Percentiles rank a stretch among this genome's conserved stretches.
These are phyloP conservation scores for Cicer chorassanicum DNA, from an alignment of 306 rosid genomes.

Conservation along the genomic window DNA sequence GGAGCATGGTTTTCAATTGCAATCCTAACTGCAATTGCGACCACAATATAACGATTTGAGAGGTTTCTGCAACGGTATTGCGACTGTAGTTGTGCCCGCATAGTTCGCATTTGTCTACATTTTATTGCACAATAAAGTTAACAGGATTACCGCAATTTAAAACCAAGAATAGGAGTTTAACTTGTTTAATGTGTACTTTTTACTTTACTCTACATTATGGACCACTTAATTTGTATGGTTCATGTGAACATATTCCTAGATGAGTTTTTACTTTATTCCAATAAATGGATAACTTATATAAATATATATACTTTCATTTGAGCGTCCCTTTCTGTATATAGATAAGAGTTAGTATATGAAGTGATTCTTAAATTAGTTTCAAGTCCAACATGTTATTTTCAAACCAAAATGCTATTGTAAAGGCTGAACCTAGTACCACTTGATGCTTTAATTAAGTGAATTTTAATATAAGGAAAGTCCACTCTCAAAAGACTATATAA, in stretches of 20 bases:
- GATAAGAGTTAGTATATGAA: conserved; percentile 35
- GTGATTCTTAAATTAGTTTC: conserved; percentile 34
- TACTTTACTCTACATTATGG: conserved; percentile 45
- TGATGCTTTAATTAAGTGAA: conserved; percentile 17
- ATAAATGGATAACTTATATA: conserved; percentile 55
- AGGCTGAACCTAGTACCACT: conserved; percentile 17
- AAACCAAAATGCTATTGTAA: conserved; percentile 34
- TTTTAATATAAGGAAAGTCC: conserved; percentile 19
- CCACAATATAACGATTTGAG: too few relatives aligned
- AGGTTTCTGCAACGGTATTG: too few relatives aligned
- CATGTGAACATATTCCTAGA: conserved; percentile 56
- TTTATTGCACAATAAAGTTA: too few relatives aligned
- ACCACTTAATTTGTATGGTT: conserved; percentile 58
- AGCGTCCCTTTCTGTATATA: conserved; percentile 56
- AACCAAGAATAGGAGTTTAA: conserved; percentile 46
- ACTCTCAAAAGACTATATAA: conserved; percentile 18
- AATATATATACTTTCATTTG: conserved; percentile 16
- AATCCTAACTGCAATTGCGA: too few relatives aligned
- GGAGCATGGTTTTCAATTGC: too few relatives aligned
- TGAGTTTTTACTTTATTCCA: conserved; percentile 50
- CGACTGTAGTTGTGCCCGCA: too few relatives aligned
- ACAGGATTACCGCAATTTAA: too few relatives aligned
- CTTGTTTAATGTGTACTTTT: conserved; percentile 39
- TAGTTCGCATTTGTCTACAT: too few relatives aligned
- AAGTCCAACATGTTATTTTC: conserved; percentile 12